Percentiles rank a stretch among this genome's conserved stretches.
These are phyloP conservation scores for Prunus padus DNA, from an alignment of 306 rosid species.

Conservation along the genomic window DNA sequence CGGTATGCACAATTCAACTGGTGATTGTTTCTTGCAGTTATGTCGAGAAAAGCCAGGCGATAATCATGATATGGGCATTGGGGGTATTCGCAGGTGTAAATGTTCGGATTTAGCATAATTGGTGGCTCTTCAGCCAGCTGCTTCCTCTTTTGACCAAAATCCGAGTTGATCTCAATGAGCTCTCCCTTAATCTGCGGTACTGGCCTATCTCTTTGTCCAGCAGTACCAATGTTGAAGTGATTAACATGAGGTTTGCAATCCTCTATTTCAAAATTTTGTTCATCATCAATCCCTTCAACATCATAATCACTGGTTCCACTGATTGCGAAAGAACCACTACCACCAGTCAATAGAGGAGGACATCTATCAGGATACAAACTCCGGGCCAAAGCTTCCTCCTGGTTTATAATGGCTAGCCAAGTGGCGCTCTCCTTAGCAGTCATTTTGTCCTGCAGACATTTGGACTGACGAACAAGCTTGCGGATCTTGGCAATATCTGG, in stretches of 20 bases:
- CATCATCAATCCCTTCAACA: constrained; percentile 45
- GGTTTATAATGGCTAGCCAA: constrained; percentile 58
- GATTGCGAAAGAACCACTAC: constrained; percentile 33
- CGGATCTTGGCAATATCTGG: constrained; percentile 56
- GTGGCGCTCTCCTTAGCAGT: constrained; percentile 63
- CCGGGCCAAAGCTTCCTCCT: constrained; percentile 54
- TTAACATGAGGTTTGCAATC: constrained; percentile 39
- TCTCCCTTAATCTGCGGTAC: constrained; percentile 42
- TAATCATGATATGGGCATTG: constrained; percentile 39
- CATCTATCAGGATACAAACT: constrained; percentile 44
- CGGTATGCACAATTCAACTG: constrained; percentile 44
- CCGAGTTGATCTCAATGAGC: constrained; percentile 28
- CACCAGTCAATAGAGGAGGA: constrained; percentile 31
- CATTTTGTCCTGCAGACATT: constrained; percentile 64
- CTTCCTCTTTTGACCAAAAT: constrained; percentile 40
- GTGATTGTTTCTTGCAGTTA: constrained; percentile 47
- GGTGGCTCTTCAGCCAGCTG: constrained; percentile 27
- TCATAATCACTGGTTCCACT: constrained; percentile 47
- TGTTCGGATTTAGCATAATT: constrained; percentile 27
- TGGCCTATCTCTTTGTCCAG: constrained; percentile 24
- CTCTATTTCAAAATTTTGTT: constrained; percentile 29
- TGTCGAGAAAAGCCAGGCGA: constrained; percentile 44
- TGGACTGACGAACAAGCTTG: constrained; percentile 49
- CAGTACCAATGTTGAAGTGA: constrained; percentile 25
- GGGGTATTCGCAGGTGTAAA: constrained; percentile 39